Conservation (phyloP, 2,329 filamentous ascomycete genomes). For the Fusarium poae region DNA sequence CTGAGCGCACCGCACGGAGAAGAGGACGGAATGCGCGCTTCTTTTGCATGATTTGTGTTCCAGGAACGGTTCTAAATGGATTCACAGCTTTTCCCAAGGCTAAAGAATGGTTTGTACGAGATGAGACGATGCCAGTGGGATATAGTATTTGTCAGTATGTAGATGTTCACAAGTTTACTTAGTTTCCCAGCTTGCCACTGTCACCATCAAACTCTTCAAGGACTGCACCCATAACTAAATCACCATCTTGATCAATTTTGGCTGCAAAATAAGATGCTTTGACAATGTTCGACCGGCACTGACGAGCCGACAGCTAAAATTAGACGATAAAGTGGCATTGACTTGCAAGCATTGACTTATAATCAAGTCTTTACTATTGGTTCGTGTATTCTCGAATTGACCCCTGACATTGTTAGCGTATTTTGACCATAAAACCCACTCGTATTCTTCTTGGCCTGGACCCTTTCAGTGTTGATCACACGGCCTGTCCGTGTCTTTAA, state of each 20-base stretch:
- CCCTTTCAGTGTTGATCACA: neutral
- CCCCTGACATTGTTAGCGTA: neutral
- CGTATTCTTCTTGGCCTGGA: neutral
- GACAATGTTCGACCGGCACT: slow-evolving; percentile 6
- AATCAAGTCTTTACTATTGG: slow-evolving; percentile 3
- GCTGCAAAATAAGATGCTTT: neutral
- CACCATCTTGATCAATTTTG: neutral
- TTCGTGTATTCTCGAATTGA: neutral
- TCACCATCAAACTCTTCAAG: neutral
- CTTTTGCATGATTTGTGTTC: neutral
- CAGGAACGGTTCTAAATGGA: neutral
- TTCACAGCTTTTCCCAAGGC: neutral
- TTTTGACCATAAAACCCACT: neutral
- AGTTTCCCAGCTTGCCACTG: neutral
- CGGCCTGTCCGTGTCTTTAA: neutral
- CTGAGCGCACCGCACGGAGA: neutral
- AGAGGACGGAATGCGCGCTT: neutral
- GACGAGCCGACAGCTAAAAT: slow-evolving; percentile 20
- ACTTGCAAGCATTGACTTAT: neutral
- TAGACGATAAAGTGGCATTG: neutral
- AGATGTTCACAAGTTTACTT: no score
- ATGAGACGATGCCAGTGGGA: neutral
- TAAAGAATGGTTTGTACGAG: neutral
- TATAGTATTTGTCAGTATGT: no score
- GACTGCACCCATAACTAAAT: neutral